Percentiles rank a stretch among this genome's conserved stretches.
Evolutionary conservation across 306 rosid species (phyloP).

Genomic region (Corylus heterophylla): DNA sequence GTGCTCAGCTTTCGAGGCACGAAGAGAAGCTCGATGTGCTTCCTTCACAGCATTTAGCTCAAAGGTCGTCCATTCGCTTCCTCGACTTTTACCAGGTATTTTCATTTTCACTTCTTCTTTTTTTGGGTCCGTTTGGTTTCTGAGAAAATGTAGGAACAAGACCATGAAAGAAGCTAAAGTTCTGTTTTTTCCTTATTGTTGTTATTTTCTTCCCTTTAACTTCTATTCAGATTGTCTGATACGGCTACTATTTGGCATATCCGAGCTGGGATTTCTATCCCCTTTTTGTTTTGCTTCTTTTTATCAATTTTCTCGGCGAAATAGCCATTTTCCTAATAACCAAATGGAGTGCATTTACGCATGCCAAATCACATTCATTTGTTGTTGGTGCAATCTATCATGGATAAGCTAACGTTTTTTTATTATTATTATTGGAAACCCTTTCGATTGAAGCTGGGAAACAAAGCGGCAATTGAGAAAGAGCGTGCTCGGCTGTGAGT

Average conservation of each 20-base stretch:
- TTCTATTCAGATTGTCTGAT: not conserved
- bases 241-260: not conserved
- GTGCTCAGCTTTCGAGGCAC: slow-evolving; percentile 28
- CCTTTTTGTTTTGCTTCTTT: not conserved
- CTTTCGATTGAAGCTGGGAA: slow-evolving; percentile 53
- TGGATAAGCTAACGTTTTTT: not conserved
- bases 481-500: slow-evolving; percentile 94
- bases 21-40: slow-evolving; percentile 32
- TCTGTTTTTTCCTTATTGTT: not conserved
- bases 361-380: not conserved
- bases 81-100: slow-evolving; percentile 74
- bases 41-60: slow-evolving; percentile 60
- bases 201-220: not conserved
- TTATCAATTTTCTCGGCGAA: too few relatives aligned
- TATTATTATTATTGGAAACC: not conserved
- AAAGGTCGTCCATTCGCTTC: slow-evolving; percentile 68
- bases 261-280: not conserved
- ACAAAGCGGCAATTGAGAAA: slow-evolving; percentile 62
- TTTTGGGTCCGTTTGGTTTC: not conserved
- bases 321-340: too few relatives aligned
- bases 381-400: not conserved
- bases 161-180: not conserved
- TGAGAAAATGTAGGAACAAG: slow-evolving; percentile 12
- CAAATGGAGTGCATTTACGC: not conserved
- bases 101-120: not conserved